Evolutionary conservation across 2,329 filamentous ascomycete genomes (phyloP), one percentile per base, ranked within the genome.

Genomic region (Geoglossum cookeanum): DNA sequence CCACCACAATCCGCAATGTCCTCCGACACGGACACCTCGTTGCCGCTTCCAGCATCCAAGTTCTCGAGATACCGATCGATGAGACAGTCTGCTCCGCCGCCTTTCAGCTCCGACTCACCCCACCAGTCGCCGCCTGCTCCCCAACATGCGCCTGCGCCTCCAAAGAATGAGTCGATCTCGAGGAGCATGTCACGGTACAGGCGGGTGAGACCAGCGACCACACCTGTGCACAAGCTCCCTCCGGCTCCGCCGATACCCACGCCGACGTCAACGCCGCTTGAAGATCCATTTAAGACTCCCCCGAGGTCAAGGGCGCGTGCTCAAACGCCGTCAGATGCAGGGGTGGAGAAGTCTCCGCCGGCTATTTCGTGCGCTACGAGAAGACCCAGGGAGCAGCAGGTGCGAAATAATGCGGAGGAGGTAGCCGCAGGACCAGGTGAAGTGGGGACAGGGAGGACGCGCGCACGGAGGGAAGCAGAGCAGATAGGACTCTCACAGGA

Each of bases 11-110:
- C 7, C 9, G 37, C 7, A 5, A 53, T 53, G 49, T 35, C 49
- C 9, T 17, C 49, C n/a, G 30, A 53, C 49, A 53, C 49, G 5
- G 49, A 53, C 9, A n/a, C 49, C 9, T 32, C 49, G 7, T 32
- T 35, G 32, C 49, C 47, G 29, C 15, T 6, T 7, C 17, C 17
- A 22, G 15, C 29, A 4, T 22, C 49, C 30, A 53, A 53, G 22
- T 53, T 53, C 30, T 44, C 54, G 7, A 55, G 54, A 39, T 55
- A 55, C 54, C 54, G 44, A n/a, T 55, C 54, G n/a, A 37, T 55
- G 30, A 55, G 37, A 39, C 15, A 45, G 27, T 15, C 54, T 32
- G 13, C 6, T 45, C 29, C 29, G 15, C n/a, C 39, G 11, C 9
- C 4, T 22, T 48, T 27, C 54, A 35, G 30, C 39, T 2, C 39